Evolutionary conservation across 345 rosid species (phyloP).

Genomic region (Geranium rotundifolium): DNA sequence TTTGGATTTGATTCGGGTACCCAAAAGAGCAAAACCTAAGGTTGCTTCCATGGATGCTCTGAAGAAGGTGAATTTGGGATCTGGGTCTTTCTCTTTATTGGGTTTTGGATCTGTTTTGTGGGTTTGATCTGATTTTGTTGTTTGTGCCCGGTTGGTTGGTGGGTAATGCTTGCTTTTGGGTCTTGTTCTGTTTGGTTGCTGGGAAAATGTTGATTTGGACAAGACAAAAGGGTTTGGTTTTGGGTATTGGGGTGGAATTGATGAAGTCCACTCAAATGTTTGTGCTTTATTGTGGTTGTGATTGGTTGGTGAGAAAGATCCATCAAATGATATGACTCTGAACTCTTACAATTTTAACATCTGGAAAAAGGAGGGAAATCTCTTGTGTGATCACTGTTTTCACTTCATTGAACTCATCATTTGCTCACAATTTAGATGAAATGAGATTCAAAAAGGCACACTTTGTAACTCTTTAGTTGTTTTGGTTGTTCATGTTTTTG

Average conservation of each 20-base stretch:
- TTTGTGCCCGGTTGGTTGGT: background rate
- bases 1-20: slow-evolving; percentile 39
- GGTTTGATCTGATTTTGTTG: background rate
- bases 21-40: slow-evolving; percentile 33
- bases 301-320: background rate
- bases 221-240: background rate
- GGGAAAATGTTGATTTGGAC: background rate
- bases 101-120: background rate
- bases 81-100: background rate
- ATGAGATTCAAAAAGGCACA: background rate
- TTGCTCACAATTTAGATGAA: background rate
- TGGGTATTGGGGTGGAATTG: background rate
- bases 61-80: slow-evolving; percentile 42
- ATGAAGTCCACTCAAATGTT: background rate
- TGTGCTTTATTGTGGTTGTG: too few species aligned
- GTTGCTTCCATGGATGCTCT: slow-evolving; percentile 49
- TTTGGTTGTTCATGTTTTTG: background rate
- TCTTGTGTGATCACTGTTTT: background rate
- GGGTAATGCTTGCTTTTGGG: background rate
- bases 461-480: background rate
- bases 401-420: background rate
- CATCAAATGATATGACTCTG: background rate
- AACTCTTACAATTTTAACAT: background rate
- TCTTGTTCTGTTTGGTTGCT: slow-evolving; percentile 3
- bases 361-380: background rate